Conservation (phyloP, 305 asterid species). For the Nicotiana rustica region DNA sequence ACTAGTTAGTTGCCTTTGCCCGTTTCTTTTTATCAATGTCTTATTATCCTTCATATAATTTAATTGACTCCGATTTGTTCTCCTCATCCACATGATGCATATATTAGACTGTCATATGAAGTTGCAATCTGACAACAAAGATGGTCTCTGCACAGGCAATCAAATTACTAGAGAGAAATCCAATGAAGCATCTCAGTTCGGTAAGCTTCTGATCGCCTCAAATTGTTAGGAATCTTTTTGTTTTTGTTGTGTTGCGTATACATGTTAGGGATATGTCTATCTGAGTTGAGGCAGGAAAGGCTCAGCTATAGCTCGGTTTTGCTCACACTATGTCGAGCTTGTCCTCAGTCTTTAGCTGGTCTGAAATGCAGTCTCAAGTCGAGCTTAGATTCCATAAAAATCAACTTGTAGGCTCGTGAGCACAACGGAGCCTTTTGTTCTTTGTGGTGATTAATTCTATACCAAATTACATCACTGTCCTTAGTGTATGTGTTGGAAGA, state of each 20-base stretch:
- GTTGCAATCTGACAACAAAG: background rate
- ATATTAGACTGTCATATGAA: background rate
- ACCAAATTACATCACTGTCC: constrained; percentile 1
- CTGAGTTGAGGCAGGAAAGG: background rate
- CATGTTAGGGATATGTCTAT: background rate
- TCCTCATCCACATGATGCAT: background rate
- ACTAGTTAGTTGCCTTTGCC: background rate
- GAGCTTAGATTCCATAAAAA: background rate
- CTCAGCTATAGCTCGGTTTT: background rate
- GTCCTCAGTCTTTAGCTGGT: background rate
- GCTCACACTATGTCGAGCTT: background rate
- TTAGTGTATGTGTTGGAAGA: constrained; percentile 10
- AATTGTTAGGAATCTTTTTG: background rate
- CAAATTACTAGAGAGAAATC: background rate
- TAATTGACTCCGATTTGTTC: background rate
- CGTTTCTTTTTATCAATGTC: background rate
- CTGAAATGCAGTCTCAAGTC: background rate
- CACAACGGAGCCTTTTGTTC: background rate
- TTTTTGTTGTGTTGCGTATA: background rate
- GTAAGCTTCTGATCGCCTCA: background rate
- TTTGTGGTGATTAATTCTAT: background rate
- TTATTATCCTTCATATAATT: background rate
- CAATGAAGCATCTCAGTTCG: constrained; percentile 6
- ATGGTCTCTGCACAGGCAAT: background rate
- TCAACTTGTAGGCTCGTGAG: background rate